A percentile compares a stretch with the other conserved stretches of the same genome.
phyloP scores from a whole-genome alignment of 1,284 basidiomycete genomes.

The Pyrrhoderma lamaoense region DNA sequence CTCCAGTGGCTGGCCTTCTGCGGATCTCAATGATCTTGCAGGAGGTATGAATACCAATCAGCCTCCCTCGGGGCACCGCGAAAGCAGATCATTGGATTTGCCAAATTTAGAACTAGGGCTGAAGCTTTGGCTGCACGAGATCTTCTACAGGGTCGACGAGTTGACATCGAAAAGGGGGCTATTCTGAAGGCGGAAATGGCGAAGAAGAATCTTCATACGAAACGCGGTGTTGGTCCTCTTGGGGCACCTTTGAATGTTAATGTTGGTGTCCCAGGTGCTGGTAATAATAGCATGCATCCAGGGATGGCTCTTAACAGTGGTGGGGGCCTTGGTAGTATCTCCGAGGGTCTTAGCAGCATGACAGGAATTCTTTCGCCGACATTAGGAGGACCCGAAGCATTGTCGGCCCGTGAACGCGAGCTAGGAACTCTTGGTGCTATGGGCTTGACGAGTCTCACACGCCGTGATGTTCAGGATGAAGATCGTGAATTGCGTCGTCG shows the following conservation, averaged over 20 bases:
- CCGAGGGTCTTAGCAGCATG: slow-evolving; percentile 14
- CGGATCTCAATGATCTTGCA: slow-evolving; percentile 28
- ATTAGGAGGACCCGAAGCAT: slow-evolving; percentile 29
- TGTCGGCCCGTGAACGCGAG: slow-evolving; percentile 43
- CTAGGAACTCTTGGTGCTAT: slow-evolving; percentile 41
- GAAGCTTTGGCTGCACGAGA: slow-evolving; percentile 89
- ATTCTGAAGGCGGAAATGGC: slow-evolving; percentile 99
- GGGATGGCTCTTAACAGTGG: slow-evolving; percentile 22
- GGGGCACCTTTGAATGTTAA: slow-evolving; percentile 28
- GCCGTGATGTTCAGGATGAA: slow-evolving; percentile 25
- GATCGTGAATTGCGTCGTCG: slow-evolving; percentile 28
- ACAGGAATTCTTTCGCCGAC: slow-evolving; percentile 25
- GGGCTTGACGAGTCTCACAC: slow-evolving; percentile 34
- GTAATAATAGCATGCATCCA: slow-evolving; percentile 24
- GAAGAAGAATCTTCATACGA: slow-evolving; percentile 98
- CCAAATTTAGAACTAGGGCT: slow-evolving; percentile 84
- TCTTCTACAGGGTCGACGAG: slow-evolving; percentile 81
- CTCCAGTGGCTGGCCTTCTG: slow-evolving; percentile 57
- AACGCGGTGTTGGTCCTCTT: slow-evolving; percentile 70
- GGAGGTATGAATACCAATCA: slow-evolving; percentile 18
- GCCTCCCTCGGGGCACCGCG: slow-evolving; percentile 43
- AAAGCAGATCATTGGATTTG: slow-evolving; percentile 98
- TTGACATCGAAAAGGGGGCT: slow-evolving; percentile 92
- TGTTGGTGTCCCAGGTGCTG: slow-evolving; percentile 26
- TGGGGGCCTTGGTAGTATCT: slow-evolving; percentile 21